Percentiles rank a stretch among this genome's conserved stretches.
These are phyloP conservation scores for Monosporascus ibericus DNA, from an alignment of 2,329 filamentous ascomycete species.

Conservation along the genomic window DNA sequence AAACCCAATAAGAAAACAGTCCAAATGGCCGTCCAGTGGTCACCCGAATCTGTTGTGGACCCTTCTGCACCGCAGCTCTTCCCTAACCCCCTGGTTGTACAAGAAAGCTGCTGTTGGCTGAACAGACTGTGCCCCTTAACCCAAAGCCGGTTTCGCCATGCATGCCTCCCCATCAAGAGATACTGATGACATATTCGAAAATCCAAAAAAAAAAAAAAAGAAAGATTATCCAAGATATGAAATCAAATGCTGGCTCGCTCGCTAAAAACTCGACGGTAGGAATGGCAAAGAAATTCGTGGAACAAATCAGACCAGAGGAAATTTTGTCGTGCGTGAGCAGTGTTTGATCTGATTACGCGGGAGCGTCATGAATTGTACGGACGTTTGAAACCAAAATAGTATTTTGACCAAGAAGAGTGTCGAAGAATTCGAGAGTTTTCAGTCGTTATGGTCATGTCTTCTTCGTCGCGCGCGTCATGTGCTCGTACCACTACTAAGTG, in stretches of 20 bases:
- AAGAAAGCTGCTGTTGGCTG: conserved; percentile 22
- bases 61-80: conserved; percentile 15
- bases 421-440: conserved; percentile 5
- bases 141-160: conserved; percentile 26
- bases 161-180: conserved; percentile 8
- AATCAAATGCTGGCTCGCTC: conserved; percentile 34
- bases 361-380: conserved; percentile 22
- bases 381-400: conserved; percentile 19
- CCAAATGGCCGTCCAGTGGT: conserved; percentile 9
- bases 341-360: conserved; percentile 27
- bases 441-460: conserved; percentile 28
- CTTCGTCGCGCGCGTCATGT: conserved; percentile 35
- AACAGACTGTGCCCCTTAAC: conserved; percentile 14
- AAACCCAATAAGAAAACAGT: conserved; percentile 4
- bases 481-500: conserved; percentile 37
- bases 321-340: conserved; percentile 28
- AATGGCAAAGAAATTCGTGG: conserved; percentile 14
- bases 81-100: conserved; percentile 22
- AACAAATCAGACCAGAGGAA: conserved; percentile 20
- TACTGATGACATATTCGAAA: not conserved
- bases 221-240: conserved; percentile 24
- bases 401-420: conserved; percentile 10
- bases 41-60: conserved; percentile 7
- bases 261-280: conserved; percentile 27
- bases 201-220: conserved; percentile 2